phyloP scores from a whole-genome alignment of 257 asterid species.

The Anisodus tanguticus region DNA sequence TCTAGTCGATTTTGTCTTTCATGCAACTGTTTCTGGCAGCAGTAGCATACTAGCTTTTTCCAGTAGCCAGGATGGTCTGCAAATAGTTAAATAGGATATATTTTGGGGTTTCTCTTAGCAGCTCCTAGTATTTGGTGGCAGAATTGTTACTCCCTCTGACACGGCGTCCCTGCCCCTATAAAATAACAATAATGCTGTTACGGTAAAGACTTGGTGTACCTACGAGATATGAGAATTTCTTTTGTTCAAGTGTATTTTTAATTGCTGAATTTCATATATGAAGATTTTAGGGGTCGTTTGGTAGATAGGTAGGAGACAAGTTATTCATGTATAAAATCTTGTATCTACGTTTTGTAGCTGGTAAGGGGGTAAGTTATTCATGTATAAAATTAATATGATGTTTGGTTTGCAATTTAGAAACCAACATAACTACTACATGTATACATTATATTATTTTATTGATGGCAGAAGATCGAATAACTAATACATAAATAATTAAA shows the following conservation, averaged over 20 bases:
- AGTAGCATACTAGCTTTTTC: neutral
- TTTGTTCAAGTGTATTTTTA: neutral
- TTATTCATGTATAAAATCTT: no score
- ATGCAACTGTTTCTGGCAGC: constrained; percentile 15
- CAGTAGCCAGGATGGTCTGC: neutral
- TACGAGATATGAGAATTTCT: neutral
- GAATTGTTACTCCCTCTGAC: neutral
- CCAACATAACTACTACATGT: no score
- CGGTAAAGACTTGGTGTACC: neutral
- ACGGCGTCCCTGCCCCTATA: neutral
- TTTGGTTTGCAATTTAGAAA: no score
- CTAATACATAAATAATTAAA: no score
- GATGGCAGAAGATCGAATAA: no score
- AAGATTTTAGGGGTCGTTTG: neutral
- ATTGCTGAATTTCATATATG: neutral
- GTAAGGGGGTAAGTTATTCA: no score
- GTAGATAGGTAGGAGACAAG: no score
- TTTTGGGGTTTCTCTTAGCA: neutral
- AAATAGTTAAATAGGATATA: neutral
- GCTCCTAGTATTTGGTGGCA: neutral
- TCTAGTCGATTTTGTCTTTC: neutral
- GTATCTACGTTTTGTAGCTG: no score
- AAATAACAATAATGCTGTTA: neutral
- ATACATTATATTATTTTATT: no score
- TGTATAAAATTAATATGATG: no score